Evolutionary conservation across 208 protist genomes (phyloP).

Genomic region (Leishmania martiniquensis): DNA sequence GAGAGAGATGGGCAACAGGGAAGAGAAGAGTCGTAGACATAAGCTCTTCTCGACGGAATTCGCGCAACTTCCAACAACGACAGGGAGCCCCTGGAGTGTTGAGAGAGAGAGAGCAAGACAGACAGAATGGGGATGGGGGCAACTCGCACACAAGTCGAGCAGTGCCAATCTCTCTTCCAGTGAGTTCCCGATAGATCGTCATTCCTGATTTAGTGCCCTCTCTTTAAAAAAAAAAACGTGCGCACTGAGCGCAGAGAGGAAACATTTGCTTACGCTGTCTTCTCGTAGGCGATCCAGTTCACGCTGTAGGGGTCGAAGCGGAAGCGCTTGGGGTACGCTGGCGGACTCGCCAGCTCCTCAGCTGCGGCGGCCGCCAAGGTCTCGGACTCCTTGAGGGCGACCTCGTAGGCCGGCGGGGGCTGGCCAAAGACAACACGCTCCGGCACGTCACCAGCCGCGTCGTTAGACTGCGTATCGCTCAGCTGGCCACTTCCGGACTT

Average conservation of each 20-base stretch:
- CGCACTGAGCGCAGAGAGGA: not conserved
- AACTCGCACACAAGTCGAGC: not conserved
- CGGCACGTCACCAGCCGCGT: slow-evolving; percentile 26
- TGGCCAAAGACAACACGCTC: slow-evolving; percentile 38
- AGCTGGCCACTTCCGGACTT: slow-evolving; percentile 30
- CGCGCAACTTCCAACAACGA: not conserved
- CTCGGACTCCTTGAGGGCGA: slow-evolving; percentile 53
- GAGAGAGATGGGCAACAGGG: not conserved
- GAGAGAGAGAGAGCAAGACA: not conserved
- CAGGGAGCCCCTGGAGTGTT: slow-evolving; percentile 7
- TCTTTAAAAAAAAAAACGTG: not conserved
- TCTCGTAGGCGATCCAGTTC: slow-evolving; percentile 63
- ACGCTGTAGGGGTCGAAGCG: slow-evolving; percentile 90
- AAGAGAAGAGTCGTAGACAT: not conserved
- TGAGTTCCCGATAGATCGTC: slow-evolving; percentile 1
- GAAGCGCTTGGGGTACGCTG: slow-evolving; percentile 82
- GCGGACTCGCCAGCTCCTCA: slow-evolving; percentile 38
- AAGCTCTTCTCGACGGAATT: not conserved
- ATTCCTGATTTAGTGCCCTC: not conserved
- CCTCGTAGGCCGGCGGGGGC: slow-evolving; percentile 75
- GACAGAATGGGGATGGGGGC: not conserved
- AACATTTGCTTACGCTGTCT: slow-evolving; percentile 14
- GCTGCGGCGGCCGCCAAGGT: slow-evolving; percentile 6
- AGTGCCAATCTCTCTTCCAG: not conserved
- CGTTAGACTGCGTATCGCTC: slow-evolving; percentile 35